These are phyloP conservation scores for Antrodiella citrinella DNA, from an alignment of 768 basidiomycete genomes.

Conservation along the genomic window DNA sequence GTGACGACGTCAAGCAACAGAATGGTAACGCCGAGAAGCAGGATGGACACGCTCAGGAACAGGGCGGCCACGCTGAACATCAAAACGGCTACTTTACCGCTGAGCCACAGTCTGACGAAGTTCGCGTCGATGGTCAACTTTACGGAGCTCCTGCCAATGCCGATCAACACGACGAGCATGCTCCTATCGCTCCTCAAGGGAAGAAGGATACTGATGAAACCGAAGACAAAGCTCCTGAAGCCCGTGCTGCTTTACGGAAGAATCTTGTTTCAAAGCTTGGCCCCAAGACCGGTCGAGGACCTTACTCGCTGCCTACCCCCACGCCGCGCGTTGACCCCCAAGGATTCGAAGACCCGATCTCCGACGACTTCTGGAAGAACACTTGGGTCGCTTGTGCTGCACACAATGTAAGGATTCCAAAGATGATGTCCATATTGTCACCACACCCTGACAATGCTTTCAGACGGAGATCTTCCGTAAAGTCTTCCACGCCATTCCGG, in stretches of 20 bases:
- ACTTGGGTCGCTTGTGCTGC: conserved; percentile 83
- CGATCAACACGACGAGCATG: conserved; percentile 34
- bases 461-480: conserved; percentile 95
- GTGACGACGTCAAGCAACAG: background rate
- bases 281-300: conserved; percentile 25
- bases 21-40: conserved; percentile 5
- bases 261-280: conserved; percentile 44
- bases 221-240: conserved; percentile 41
- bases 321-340: conserved; percentile 69
- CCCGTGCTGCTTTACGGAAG: conserved; percentile 45
- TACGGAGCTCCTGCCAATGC: conserved; percentile 53
- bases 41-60: background rate
- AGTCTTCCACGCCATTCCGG: conserved; percentile 90
- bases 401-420: conserved; percentile 63
- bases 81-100: too few species aligned
- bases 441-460: conserved; percentile 1
- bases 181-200: conserved; percentile 38
- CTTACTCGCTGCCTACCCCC: conserved; percentile 56
- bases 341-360: conserved; percentile 84
- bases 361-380: conserved; percentile 82
- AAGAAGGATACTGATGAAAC: conserved; percentile 41
- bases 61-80: conserved; percentile 1
- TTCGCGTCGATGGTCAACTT: conserved; percentile 32
- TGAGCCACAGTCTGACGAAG: conserved; percentile 2
- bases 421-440: background rate